Evolutionary conservation across 139 green algal genomes (phyloP), one percentile per base, ranked within the genome.

Genomic region (Trebouxia sp.): DNA sequence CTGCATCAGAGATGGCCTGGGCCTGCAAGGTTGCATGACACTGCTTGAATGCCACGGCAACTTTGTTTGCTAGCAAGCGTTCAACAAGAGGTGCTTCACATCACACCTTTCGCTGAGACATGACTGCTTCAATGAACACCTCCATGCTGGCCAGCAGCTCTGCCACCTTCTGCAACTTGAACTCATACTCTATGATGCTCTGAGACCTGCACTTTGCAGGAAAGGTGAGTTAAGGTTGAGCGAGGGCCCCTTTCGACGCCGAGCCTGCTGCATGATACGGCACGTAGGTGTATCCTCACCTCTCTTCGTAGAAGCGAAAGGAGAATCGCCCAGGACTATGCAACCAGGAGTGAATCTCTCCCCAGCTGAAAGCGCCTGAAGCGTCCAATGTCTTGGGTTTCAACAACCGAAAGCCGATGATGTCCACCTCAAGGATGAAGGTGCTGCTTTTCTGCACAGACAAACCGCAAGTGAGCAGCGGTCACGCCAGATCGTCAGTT

Each of bases 201-300:
- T 72, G 62, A 12, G 62, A 72, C 62, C 62, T 72, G 32, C 62
- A 72, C n/a, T n/a, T n/a, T n/a, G n/a, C n/a, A n/a, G n/a, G n/a
- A n/a, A n/a, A n/a, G n/a, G n/a, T n/a, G n/a, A n/a, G n/a, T n/a
- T n/a, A n/a, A n/a, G n/a, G n/a, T n/a, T n/a, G n/a, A n/a, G n/a
- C n/a, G n/a, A n/a, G n/a, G n/a, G n/a, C n/a, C n/a, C n/a, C n/a
- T n/a, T n/a, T n/a, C n/a, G n/a, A n/a, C n/a, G n/a, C n/a, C n/a
- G n/a, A n/a, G n/a, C n/a, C n/a, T n/a, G n/a, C n/a, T n/a, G n/a
- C n/a, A n/a, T n/a, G n/a, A n/a, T n/a, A n/a, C n/a, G n/a, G n/a
- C n/a, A n/a, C n/a, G n/a, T n/a, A n/a, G n/a, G n/a, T n/a, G n/a
- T n/a, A n/a, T n/a, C n/a, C n/a, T 28, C 43, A 72, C 62, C 43